phyloP scores from a whole-genome alignment of 176 grass and related monocot species.

The Eremochloa ophiuroides region DNA sequence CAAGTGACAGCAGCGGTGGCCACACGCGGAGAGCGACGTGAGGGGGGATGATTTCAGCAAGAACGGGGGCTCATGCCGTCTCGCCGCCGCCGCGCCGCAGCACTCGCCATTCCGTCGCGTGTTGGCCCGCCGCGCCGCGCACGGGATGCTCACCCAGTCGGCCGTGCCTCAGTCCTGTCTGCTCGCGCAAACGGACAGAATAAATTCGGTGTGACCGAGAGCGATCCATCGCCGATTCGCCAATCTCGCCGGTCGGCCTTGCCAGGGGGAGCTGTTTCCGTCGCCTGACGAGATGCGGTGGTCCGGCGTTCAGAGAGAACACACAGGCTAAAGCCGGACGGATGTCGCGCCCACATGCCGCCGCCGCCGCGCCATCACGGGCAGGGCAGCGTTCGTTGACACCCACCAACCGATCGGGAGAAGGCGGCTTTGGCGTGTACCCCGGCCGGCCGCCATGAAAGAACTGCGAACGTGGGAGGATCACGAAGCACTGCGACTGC shows the following conservation, averaged over 20 bases:
- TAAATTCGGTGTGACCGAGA: neutral
- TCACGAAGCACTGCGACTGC: conserved; percentile 1
- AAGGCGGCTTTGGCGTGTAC: neutral
- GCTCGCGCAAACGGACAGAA: too few species aligned
- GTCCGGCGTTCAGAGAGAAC: neutral
- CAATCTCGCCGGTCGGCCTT: neutral
- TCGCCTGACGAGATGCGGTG: neutral
- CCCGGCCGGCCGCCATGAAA: neutral
- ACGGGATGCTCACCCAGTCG: too few species aligned
- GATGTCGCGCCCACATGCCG: neutral
- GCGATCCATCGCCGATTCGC: neutral
- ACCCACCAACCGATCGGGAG: conserved; percentile 15
- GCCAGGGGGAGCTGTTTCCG: too few species aligned
- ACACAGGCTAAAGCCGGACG: neutral
- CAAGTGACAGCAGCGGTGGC: too few species aligned
- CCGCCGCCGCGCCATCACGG: neutral
- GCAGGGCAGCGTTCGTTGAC: neutral
- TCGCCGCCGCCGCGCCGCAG: too few species aligned
- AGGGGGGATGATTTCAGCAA: too few species aligned
- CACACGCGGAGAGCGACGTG: too few species aligned
- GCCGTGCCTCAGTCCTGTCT: too few species aligned
- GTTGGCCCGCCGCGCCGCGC: neutral
- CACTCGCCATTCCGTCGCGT: neutral
- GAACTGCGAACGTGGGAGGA: neutral
- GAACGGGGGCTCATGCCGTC: too few species aligned